Base-by-base conservation (phyloP, 805 yeast genomes). In the Candida ponderosae region DNA sequence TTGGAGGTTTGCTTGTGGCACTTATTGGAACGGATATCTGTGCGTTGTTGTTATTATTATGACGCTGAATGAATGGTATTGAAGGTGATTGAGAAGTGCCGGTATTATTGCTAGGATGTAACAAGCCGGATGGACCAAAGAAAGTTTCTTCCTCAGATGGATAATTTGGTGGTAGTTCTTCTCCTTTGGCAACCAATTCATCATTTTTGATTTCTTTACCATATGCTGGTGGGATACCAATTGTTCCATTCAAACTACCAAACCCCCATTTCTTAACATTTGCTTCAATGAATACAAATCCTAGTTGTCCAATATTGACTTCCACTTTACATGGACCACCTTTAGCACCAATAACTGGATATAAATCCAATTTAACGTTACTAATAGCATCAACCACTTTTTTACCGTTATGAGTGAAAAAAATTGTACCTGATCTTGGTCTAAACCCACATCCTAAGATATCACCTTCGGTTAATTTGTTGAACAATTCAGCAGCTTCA, bases 341-440 rank as follows among this genome's bases (percentile, higher is more conserved):
- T 33, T 58, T 48, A 0, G 67, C 54, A 2, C 68, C 70, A 18
- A 66, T 39, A 5, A 64, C 59, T 6, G 68, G 59, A 45, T 60
- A 66, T 23, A 66, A 28, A 43, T 64, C 66, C 11, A 62, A 50
- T 18, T 75, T 78, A 21, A 79, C 61, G 47, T 79, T 84, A 16
- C 88, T 84, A 4, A 87, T 87, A 20, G 88, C 72, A 45, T 87
- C 97, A 47, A 78, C 68, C 29, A 90, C 63, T 50, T 84, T 86
- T 57, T 86, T 86, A 18, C 98, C 98, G 52, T 93, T 93, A 46
- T 95, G 74, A 0, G 98, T 93, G 65, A 89, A 90, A 53, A 93
- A 90, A 0, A 93, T 68, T 0, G 95, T 76, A 0, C 96, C 95
- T 3, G 84, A 66, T 38, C 86, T 69, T 16, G 82, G 80, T 39